Evolutionary conservation across 176 grass and related monocot species (phyloP).

Genomic region (Ensete ventricosum): DNA sequence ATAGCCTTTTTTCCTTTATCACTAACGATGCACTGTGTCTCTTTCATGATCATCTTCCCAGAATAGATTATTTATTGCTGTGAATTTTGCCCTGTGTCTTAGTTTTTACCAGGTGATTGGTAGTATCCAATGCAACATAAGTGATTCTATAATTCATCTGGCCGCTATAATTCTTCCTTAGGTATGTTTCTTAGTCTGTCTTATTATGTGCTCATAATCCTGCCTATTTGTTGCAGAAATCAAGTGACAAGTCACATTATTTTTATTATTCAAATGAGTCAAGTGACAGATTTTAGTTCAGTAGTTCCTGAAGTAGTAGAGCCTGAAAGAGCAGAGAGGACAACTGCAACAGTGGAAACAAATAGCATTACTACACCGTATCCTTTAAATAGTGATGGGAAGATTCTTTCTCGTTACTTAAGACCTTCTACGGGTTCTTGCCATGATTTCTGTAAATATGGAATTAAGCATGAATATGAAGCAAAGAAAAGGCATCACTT

Average conservation of each 20-base stretch:
- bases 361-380: not conserved
- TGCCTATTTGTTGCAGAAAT: not conserved
- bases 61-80: too few relatives aligned
- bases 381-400: not conserved
- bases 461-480: not conserved
- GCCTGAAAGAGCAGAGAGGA: not conserved
- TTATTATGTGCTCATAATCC: not conserved
- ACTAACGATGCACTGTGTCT: too few relatives aligned
- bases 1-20: too few relatives aligned
- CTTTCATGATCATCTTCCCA: too few relatives aligned
- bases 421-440: not conserved
- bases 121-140: too few relatives aligned
- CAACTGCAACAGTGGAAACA: not conserved
- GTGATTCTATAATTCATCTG: too few relatives aligned
- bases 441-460: constrained; percentile 6
- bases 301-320: not conserved
- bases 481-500: constrained; percentile 28
- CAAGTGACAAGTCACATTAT: not conserved
- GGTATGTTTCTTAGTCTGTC: too few relatives aligned
- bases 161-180: too few relatives aligned
- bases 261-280: not conserved
- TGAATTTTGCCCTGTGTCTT: too few relatives aligned
- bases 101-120: too few relatives aligned
- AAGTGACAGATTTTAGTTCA: not conserved
- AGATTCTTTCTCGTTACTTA: not conserved